Percentiles rank a stretch among this genome's conserved stretches.
These are phyloP conservation scores for Fistulifera solaris DNA, from an alignment of 108 stramenopile species.

Conservation along the genomic window DNA sequence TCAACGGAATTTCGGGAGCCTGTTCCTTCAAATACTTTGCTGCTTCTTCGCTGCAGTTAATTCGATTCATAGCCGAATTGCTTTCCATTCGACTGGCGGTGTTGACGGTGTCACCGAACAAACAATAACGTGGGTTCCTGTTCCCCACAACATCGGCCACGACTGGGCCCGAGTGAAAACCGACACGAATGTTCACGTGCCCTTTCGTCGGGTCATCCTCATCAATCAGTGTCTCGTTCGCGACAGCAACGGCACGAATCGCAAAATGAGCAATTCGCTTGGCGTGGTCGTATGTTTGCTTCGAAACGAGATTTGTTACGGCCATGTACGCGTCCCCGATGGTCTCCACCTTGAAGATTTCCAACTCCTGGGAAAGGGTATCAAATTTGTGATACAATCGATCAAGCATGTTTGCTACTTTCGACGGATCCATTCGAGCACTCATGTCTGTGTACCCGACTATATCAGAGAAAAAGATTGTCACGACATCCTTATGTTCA, in stretches of 20 bases:
- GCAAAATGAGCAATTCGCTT: constrained; percentile 62
- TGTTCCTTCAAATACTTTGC: constrained; percentile 23
- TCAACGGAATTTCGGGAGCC: constrained; percentile 18
- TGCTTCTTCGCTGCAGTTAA: constrained; percentile 35
- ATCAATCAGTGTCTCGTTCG: constrained; percentile 23
- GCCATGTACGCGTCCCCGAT: constrained; percentile 66
- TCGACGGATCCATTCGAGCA: constrained; percentile 31
- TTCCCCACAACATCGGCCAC: constrained; percentile 66
- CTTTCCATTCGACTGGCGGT: constrained; percentile 48
- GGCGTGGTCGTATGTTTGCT: constrained; percentile 50
- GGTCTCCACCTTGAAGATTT: constrained; percentile 70
- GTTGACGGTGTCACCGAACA: constrained; percentile 80
- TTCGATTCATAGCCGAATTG: constrained; percentile 15
- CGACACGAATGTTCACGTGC: constrained; percentile 38
- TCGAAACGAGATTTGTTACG: constrained; percentile 40
- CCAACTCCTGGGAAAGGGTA: constrained; percentile 35
- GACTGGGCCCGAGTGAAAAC: constrained; percentile 46
- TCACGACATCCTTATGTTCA: constrained; percentile 45
- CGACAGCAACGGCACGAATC: constrained; percentile 37
- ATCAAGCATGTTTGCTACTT: constrained; percentile 62
- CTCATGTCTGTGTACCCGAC: constrained; percentile 60
- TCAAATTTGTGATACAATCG: constrained; percentile 52
- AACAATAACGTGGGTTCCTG: constrained; percentile 52
- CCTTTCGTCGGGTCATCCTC: constrained; percentile 22
- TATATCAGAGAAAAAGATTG: constrained; percentile 75